These are phyloP conservation scores for Sindora glabra DNA, from an alignment of 306 rosid species.

Conservation along the genomic window DNA sequence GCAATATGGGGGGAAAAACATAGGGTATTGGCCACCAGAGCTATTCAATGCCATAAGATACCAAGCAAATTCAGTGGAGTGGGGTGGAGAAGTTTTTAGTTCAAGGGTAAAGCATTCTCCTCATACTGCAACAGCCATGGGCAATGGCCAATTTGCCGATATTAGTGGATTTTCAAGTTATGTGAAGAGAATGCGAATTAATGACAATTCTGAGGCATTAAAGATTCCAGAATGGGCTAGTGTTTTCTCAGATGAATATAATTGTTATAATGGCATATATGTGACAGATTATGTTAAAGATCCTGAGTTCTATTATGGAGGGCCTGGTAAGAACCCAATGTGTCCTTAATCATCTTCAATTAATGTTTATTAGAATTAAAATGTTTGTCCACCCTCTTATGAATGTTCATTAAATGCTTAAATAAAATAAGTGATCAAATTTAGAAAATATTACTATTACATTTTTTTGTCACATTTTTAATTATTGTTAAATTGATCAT, in stretches of 20 bases:
- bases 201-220: constrained; percentile 37
- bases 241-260: constrained; percentile 32
- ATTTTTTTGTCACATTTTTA: too few relatives aligned
- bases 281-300: constrained; percentile 37
- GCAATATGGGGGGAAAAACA: constrained; percentile 42
- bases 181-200: constrained; percentile 46
- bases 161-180: accelerated
- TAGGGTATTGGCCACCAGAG: constrained; percentile 66
- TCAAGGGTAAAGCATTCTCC: constrained; percentile 27
- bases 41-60: constrained; percentile 19
- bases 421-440: too few relatives aligned
- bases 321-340: constrained; percentile 42
- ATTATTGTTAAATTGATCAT: too few relatives aligned
- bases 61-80: constrained; percentile 47
- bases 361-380: too few relatives aligned
- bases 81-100: constrained; percentile 84
- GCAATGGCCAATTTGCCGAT: constrained; percentile 36
- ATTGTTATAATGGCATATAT: constrained; percentile 32
- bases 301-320: constrained; percentile 59
- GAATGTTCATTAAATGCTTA: too few relatives aligned
- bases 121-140: constrained; percentile 61
- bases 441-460: too few relatives aligned
- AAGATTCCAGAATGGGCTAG: constrained; percentile 37
- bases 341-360: constrained; percentile 59
- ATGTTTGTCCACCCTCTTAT: background rate